A percentile compares a stretch with the other conserved stretches of the same genome.
Conservation (phyloP, 768 basidiomycete species). For the Suillus bovinus region DNA sequence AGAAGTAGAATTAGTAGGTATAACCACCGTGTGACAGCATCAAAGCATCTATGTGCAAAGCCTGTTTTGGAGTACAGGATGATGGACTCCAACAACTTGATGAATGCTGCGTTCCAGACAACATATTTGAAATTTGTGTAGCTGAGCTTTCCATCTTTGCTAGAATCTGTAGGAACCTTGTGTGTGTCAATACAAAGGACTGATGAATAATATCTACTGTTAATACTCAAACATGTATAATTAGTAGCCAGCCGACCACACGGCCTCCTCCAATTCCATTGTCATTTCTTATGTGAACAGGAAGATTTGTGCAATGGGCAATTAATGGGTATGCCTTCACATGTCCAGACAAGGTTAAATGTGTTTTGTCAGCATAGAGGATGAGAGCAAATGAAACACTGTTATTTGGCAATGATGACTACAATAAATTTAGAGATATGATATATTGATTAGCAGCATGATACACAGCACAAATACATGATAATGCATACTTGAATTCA, state of each 20-base stretch:
- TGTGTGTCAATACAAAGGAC: too few relatives aligned
- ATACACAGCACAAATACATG: background rate
- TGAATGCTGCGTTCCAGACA: constrained; percentile 25
- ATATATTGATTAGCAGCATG: background rate
- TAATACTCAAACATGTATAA: constrained; percentile 5
- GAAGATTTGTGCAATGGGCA: constrained; percentile 17
- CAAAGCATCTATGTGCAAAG: constrained; percentile 24
- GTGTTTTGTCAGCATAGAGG: constrained; percentile 33
- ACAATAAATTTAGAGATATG: background rate
- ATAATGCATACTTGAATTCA: constrained; percentile 33
- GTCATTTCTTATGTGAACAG: constrained; percentile 15
- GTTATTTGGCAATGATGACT: constrained; percentile 30
- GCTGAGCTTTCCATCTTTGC: constrained; percentile 7
- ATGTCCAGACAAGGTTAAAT: constrained; percentile 19
- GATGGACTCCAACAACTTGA: constrained; percentile 13
- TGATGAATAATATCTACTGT: too few relatives aligned
- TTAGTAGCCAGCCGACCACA: constrained; percentile 21
- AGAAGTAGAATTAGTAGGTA: constrained; percentile 25
- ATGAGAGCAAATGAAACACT: constrained; percentile 28
- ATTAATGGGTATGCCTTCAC: constrained; percentile 21
- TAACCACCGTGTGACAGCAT: constrained; percentile 24
- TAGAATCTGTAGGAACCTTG: background rate
- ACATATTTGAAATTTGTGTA: constrained; percentile 21
- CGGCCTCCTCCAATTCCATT: constrained; percentile 14
- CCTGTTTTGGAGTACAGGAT: constrained; percentile 13